Base-by-base conservation (phyloP, 2,329 filamentous ascomycete species). In the Arthrocladium fulminans region DNA sequence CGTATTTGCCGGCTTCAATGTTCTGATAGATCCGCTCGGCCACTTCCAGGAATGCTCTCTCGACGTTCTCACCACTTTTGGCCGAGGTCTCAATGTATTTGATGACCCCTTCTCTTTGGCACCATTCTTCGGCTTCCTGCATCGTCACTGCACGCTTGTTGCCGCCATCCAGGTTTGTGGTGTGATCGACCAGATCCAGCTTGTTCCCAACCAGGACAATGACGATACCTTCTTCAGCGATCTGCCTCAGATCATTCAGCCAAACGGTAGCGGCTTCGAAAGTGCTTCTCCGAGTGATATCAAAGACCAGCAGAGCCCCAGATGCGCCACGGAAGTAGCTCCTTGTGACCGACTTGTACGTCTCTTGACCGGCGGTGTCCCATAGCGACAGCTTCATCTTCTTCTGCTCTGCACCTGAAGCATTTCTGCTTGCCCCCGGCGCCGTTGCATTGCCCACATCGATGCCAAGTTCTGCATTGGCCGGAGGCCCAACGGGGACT, bases 121-220 rank as follows among this genome's bases (percentile, higher is more conserved):
- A 94, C 92, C 92, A 98, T 51, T 85, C 85, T 62, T 90, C 82
- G 2, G 92, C 92, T 69, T 97, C 90, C 57, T 84, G 76, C 45
- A 72, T 73, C 0, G 84, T 86, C 22, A 97, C 88, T 63, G 94
- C 84, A 49, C 90, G 77, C 59, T 57, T 20, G 68, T 66, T 48
- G 61, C 71, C 49, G 57, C 71, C 57, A 58, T 65, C 57, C 51
- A 65, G 54, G 42, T 73, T 71, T 8, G 51, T 57, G 39, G 48
- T 57, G 43, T 58, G 54, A 19, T 49, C 53, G 0, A 85, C 81
- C 35, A 97, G 73, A 68, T 98, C 92, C 27, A 80, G 80, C 69
- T 98, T 98, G 71, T 98, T 98, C 35, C 92, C 92, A 3, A 98
- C 92, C 4, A 98, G 72, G 17, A 98, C 83, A 13, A 97, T 86